phyloP scores from a whole-genome alignment of 345 rosid genomes.

The Laguncularia racemosa region DNA sequence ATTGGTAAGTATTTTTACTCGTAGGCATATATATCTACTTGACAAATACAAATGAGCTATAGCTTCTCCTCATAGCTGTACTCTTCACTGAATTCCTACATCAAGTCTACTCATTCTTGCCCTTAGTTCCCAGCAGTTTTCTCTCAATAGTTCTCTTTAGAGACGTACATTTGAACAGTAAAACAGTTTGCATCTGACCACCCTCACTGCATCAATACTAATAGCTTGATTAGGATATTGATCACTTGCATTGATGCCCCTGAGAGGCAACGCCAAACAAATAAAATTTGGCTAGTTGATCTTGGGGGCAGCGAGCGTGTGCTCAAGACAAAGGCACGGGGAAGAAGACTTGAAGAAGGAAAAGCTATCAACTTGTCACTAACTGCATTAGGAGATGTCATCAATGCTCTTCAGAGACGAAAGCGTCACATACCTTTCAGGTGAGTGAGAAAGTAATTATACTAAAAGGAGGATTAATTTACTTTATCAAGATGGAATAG shows the following conservation, averaged over 20 bases:
- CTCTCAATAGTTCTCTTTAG: too few species aligned
- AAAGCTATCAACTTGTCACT: conserved; percentile 82
- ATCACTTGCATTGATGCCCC: conserved; percentile 46
- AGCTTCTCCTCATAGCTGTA: too few species aligned
- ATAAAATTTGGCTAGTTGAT: conserved; percentile 72
- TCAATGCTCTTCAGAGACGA: conserved; percentile 62
- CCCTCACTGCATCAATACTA: not conserved
- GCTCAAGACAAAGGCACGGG: conserved; percentile 69
- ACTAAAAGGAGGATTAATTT: too few species aligned
- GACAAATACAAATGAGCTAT: too few species aligned
- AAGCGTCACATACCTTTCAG: conserved; percentile 68
- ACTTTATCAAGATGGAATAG: too few species aligned
- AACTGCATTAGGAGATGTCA: conserved; percentile 78
- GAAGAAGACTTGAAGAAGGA: conserved; percentile 86
- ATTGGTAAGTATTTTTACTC: conserved; percentile 44
- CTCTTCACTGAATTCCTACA: too few species aligned
- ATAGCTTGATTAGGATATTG: conserved; percentile 63
- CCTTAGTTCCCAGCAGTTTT: too few species aligned
- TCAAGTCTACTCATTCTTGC: too few species aligned
- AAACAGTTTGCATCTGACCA: too few species aligned
- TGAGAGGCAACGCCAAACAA: conserved; percentile 57
- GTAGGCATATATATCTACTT: not conserved
- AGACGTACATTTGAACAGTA: too few species aligned
- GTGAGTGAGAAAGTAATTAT: conserved; percentile 16
- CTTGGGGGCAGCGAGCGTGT: conserved; percentile 95